Percentiles rank a stretch among this genome's conserved stretches.
phyloP scores from a whole-genome alignment of 1,284 basidiomycete genomes.

The Exobasidium cylindrosporum region DNA sequence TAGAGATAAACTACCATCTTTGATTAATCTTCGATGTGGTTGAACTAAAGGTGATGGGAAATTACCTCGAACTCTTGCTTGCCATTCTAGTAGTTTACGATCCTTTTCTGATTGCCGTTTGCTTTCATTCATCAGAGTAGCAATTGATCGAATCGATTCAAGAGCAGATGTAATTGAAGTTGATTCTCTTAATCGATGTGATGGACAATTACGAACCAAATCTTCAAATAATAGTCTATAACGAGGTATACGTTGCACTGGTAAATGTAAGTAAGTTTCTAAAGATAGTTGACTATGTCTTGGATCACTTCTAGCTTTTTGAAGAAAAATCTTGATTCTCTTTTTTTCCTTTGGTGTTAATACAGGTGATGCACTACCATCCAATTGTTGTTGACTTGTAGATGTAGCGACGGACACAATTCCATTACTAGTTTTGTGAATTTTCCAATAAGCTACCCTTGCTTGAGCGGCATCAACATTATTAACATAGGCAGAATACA shows the following conservation, averaged over 20 bases:
- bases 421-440: not conserved
- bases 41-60: slow-evolving; percentile 84
- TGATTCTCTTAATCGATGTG: slow-evolving; percentile 24
- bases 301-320: slow-evolving; percentile 60
- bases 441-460: slow-evolving; percentile 28
- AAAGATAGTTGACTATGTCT: slow-evolving; percentile 93
- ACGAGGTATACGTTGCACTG: slow-evolving; percentile 91
- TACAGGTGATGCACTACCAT: not conserved
- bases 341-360: slow-evolving; percentile 35
- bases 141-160: slow-evolving; percentile 43
- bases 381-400: not conserved
- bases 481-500: slow-evolving; percentile 54
- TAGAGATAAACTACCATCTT: slow-evolving; percentile 68
- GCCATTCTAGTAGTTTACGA: slow-evolving; percentile 62
- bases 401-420: slow-evolving; percentile 10
- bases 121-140: slow-evolving; percentile 52
- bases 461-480: slow-evolving; percentile 43
- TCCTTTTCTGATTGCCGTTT: slow-evolving; percentile 57
- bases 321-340: slow-evolving; percentile 46
- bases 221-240: slow-evolving; percentile 72
- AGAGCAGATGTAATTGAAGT: slow-evolving; percentile 25
- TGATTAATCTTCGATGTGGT: slow-evolving; percentile 75
- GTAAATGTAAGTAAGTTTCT: slow-evolving; percentile 88
- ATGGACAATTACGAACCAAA: slow-evolving; percentile 42
- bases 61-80: slow-evolving; percentile 86